Evolutionary conservation across 106 monocot genomes (phyloP).

Genomic region (Allium fistulosum): DNA sequence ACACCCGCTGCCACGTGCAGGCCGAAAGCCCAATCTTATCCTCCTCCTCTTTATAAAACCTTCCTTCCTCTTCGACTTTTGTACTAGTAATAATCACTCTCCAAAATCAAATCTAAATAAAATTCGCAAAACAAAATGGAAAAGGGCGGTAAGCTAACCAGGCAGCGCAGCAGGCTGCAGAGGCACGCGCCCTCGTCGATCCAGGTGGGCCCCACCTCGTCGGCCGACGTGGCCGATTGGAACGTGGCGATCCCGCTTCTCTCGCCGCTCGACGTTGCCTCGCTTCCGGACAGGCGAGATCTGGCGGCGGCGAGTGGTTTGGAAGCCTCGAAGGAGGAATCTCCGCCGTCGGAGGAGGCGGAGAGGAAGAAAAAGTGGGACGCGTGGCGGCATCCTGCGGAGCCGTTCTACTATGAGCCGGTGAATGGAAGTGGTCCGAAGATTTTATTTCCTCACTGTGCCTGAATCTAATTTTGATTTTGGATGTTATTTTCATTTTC

Average conservation of each 20-base stretch:
- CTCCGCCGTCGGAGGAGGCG: slow-evolving; percentile 1
- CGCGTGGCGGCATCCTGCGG: slow-evolving; percentile 37
- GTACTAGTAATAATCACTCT: too few species aligned
- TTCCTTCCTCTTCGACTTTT: too few species aligned
- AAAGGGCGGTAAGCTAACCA: slow-evolving; percentile 5
- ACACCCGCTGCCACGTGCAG: too few species aligned
- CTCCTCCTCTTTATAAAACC: too few species aligned
- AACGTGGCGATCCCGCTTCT: slow-evolving; percentile 44
- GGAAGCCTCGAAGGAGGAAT: not conserved
- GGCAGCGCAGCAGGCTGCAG: slow-evolving; percentile 38
- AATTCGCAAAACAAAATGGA: not conserved
- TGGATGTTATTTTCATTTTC: not conserved
- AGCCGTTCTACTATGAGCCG: slow-evolving; percentile 27
- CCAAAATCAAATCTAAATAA: too few species aligned
- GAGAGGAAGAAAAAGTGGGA: not conserved
- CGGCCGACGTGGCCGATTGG: slow-evolving; percentile 21
- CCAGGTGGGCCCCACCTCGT: slow-evolving; percentile 18
- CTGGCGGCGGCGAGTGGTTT: not conserved
- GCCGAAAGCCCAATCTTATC: too few species aligned
- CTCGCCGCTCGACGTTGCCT: slow-evolving; percentile 35
- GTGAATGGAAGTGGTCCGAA: slow-evolving; percentile 15
- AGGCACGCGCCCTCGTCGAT: slow-evolving; percentile 49
- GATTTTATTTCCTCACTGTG: slow-evolving; percentile 14
- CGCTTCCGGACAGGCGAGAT: slow-evolving; percentile 3
- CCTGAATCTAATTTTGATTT: slow-evolving; percentile 5